Evolutionary conservation across 2,329 filamentous ascomycete species (phyloP), one percentile per base, ranked within the genome.

Genomic region (Scedosporium dehoogii): DNA sequence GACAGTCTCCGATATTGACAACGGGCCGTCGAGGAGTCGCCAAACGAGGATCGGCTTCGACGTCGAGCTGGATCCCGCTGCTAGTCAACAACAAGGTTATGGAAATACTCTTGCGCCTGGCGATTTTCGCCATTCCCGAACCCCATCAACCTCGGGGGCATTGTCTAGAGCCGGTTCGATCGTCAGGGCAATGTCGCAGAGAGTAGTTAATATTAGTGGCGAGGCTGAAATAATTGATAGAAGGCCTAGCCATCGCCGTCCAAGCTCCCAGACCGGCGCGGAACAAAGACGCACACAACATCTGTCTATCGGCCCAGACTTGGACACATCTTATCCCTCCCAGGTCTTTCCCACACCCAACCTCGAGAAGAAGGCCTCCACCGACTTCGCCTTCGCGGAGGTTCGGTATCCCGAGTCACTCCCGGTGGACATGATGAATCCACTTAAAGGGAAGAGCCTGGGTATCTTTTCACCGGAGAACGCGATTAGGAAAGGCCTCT

Each of bases 131-230:
- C 77, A 81, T 55, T 88, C 88, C 53, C 78, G 87, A 46, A 85
- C 87, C 1, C 79, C 84, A 2, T 87, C 86, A 18, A 81, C 83
- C 7, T 81, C 84, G 10, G 83, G 83, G 27, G 87, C 89, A 18
- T 73, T 92, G 60, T 84, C 82, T 25, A 81, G 85, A 67, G 89
- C 89, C 64, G 85, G 89, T 55, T 90, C 89, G 7, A 90, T 92
- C 68, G 85, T 92, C 74, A 84, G 89, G 66, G 85, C 85, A 65
- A 96, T 99, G 86, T 97, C 96, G 38, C 92, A 97, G 76, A 91
- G 94, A 78, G 92, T 99, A 62, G 94, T 99, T 70, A 97, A 97
- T 71, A 84, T 99, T 69, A 96, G 92, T 75, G 96, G 96, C 71
- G 94, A 97, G 70, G 88, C 88, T 4, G 91, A 97, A 68, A 78